Evolutionary conservation across 768 basidiomycete species (phyloP), one percentile per base, ranked within the genome.

Genomic region (Hirschioporus abietinus): DNA sequence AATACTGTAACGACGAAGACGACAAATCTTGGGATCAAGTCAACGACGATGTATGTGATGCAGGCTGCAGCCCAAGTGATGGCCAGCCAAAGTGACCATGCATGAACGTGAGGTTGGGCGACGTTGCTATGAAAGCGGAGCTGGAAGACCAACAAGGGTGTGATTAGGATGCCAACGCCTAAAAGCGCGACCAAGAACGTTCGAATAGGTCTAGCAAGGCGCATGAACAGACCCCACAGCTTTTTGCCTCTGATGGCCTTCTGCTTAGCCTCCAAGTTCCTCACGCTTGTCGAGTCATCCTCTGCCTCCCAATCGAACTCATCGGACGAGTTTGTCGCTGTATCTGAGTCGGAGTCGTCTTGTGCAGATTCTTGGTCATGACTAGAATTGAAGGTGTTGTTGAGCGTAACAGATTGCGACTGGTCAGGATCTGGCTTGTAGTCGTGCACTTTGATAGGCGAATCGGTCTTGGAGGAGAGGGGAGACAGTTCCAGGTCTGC

Each of bases 301-400:
- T 85, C 86, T 64, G 86, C 83, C 65, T 90, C 88, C 89, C 89
- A 90, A 78, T 91, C 82, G 70, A 92, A 91, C 70, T 91, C 87
- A 72, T 90, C 89, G 10, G 83, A 84, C 2, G 85, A 81, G 69
- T 87, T 84, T 15, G 88, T 88, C 27, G 79, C 82, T 6, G 42
- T 52, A 20, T 52, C 42, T 15, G 42, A 52, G 42, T 52, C 42
- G 42, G 42, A 52, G 42, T 52, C 42, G 12, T 52, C 42, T 20
- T 52, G 42, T 20, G 20, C 8, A 3, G 30, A 30, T 3, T 30
- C 30, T 3, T 30, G 30, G 8, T 30, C 42, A 15, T 52, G 42
- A 20, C 42, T 52, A 20, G 42, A 15, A 10, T 52, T 20, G 15
- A 52, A 20, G 20, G 42, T 52, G 42, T 52, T 52, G 12, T 52